A percentile compares a stretch with the other conserved stretches of the same genome.
Conservation (phyloP, 352 stramenopile species). For the Phytophthora gonapodyides region DNA sequence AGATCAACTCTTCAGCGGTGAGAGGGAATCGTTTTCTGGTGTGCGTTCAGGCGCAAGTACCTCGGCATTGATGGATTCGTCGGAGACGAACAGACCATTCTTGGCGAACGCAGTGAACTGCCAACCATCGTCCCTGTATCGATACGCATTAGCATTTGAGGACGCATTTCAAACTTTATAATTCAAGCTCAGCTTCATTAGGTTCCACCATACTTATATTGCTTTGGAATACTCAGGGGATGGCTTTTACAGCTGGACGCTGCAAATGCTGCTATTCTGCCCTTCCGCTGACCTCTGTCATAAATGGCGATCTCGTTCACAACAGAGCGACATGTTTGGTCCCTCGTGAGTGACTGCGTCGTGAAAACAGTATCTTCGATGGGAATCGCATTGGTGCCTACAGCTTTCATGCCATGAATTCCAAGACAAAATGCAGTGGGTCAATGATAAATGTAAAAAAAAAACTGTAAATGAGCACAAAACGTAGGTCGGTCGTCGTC, state of each 20-base stretch:
- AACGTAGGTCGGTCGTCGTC: too few species aligned
- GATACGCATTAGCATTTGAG: conserved; percentile 28
- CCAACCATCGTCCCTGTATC: conserved; percentile 22
- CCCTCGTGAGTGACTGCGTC: conserved; percentile 35
- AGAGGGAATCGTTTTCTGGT: conserved; percentile 13
- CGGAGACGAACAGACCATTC: conserved; percentile 14
- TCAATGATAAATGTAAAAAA: too few species aligned
- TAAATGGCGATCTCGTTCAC: conserved; percentile 25
- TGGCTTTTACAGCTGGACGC: too few species aligned
- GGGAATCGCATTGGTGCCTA: conserved; percentile 24
- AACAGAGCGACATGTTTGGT: conserved; percentile 15
- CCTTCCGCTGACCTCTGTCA: too few species aligned
- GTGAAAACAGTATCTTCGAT: conserved; percentile 40
- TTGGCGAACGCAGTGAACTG: conserved; percentile 24
- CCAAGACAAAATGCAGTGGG: too few species aligned
- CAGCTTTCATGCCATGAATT: too few species aligned
- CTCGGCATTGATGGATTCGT: conserved; percentile 21
- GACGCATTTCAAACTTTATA: conserved; percentile 27
- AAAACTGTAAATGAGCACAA: too few species aligned
- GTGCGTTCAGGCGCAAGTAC: not conserved
- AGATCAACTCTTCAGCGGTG: conserved; percentile 18
- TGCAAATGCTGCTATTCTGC: too few species aligned
- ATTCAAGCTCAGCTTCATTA: not conserved
- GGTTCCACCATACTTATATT: too few species aligned
- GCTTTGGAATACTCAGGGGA: too few species aligned